Evolutionary conservation across 345 rosid species (phyloP), one percentile per base, ranked within the genome.

Genomic region (Sonneratia alba): DNA sequence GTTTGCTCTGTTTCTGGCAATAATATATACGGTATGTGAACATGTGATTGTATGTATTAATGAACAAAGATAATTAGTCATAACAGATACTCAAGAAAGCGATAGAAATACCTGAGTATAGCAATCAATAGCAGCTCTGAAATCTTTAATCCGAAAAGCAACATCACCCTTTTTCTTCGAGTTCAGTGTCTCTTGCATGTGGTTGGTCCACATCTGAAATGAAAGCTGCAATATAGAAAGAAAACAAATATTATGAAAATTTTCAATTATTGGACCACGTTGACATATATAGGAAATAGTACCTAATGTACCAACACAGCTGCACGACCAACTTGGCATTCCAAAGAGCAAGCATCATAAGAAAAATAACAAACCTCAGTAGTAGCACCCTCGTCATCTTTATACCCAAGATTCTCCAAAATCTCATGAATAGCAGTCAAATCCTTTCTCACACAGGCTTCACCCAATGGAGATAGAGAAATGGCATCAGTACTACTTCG

Each of bases 161-260:
- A 47, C 70, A 75, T 92, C 96, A 12, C 93, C 98, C 77, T 90
- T 92, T 74, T 86, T 90, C 90, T 87, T 90, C n/a, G 87, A 90
- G 76, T 82, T 79, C 72, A 89, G 79, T 7, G 93, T 91, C 71
- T 90, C 98, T 77, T 90, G 93, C 95, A 89, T 89, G 69, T 90
- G 89, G 78, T 83, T 82, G 70, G 96, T 90, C 95, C 91, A 90
- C 90, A 86, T 84, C 75, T 89, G 84, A 81, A 90, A 90, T 22
- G 96, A 92, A 36, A 92, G 87, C 96, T 93, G 86, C 84, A 79
- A 61, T 16, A 79, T 69, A 55, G 55, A 76, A 43, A 45, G 70
- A 72, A 13, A 36, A 57, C 37, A 36, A 38, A 72, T 36, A 68
- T 3, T 71, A 9, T 32, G 16, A 56, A 73, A 18, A 27, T 9